Evolutionary conservation across 1,139 yeast genomes (phyloP).

Genomic region (Candida sp.): DNA sequence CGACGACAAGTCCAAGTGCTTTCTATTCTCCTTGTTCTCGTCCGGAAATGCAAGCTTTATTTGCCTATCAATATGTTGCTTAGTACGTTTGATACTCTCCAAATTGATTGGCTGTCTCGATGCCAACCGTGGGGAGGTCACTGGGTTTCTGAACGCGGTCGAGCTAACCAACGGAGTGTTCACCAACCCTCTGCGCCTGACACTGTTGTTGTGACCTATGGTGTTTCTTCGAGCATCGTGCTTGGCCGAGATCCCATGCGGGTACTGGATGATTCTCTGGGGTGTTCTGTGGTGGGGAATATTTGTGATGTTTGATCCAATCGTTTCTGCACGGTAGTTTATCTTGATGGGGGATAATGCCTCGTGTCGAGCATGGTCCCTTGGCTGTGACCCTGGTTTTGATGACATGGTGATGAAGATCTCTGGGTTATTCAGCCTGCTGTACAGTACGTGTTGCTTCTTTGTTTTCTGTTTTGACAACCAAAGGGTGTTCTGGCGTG

Average conservation of each 20-base stretch:
- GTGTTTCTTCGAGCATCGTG: slow-evolving; percentile 32
- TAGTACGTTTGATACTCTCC: slow-evolving; percentile 21
- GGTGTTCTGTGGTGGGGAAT: slow-evolving; percentile 12
- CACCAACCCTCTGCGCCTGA: slow-evolving; percentile 13
- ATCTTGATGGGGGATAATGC: slow-evolving; percentile 16
- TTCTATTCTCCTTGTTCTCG: slow-evolving; percentile 23
- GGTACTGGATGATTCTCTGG: slow-evolving; percentile 32
- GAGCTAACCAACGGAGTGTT: slow-evolving; percentile 18
- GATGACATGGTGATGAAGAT: slow-evolving; percentile 3
- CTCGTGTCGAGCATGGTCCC: slow-evolving; percentile 8
- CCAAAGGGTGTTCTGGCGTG: neutral
- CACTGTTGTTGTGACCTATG: slow-evolving; percentile 20
- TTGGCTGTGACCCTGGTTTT: neutral
- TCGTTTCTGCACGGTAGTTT: slow-evolving; percentile 2
- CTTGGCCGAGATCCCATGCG: slow-evolving; percentile 53
- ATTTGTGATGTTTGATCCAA: slow-evolving; percentile 1
- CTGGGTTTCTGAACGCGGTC: slow-evolving; percentile 26
- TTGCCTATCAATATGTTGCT: slow-evolving; percentile 19
- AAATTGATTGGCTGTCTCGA: slow-evolving; percentile 18
- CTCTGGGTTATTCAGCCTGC: neutral
- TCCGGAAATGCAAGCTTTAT: slow-evolving; percentile 15
- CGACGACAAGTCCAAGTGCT: slow-evolving; percentile 7
- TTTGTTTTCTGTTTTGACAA: neutral
- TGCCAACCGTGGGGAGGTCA: slow-evolving; percentile 41
- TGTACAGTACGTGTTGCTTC: neutral